phyloP scores from a whole-genome alignment of 257 asterid species.

The Plantago ovata region DNA sequence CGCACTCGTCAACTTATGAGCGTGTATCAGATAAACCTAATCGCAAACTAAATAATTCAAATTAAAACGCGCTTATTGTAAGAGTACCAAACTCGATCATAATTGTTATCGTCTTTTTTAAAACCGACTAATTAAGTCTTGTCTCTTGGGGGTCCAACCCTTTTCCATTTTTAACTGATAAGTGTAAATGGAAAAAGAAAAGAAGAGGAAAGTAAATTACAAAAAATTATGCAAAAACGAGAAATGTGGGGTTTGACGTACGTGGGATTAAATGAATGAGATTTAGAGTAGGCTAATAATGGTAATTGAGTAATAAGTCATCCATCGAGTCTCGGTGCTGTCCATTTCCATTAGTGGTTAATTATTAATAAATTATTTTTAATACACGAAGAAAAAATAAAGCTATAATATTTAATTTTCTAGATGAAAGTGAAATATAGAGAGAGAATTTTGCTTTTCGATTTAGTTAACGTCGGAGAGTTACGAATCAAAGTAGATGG shows the following conservation, averaged over 20 bases:
- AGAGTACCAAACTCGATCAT: too few relatives aligned
- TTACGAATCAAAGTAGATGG: constrained; percentile 32
- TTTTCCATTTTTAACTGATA: too few relatives aligned
- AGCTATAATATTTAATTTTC: not conserved
- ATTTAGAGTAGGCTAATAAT: constrained; percentile 23
- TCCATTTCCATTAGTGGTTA: constrained; percentile 26
- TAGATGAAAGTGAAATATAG: not conserved
- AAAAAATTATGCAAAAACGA: not conserved
- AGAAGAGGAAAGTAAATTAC: too few relatives aligned
- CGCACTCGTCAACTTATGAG: too few relatives aligned
- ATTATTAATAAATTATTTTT: too few relatives aligned
- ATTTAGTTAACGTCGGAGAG: constrained; percentile 43
- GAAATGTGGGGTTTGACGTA: constrained; percentile 13
- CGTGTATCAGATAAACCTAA: too few relatives aligned
- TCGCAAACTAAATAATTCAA: too few relatives aligned
- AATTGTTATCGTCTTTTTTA: too few relatives aligned
- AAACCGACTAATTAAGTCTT: too few relatives aligned
- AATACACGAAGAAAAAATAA: not conserved
- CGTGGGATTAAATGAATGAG: constrained; percentile 28
- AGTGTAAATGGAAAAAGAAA: too few relatives aligned
- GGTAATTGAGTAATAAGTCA: constrained; percentile 24
- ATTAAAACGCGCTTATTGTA: too few relatives aligned
- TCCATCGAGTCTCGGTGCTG: constrained; percentile 22
- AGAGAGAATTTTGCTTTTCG: constrained; percentile 26
- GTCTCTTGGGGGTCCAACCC: too few relatives aligned